Percentiles rank a stretch among this genome's conserved stretches.
phyloP scores from a whole-genome alignment of 306 rosid species.

The Cajanus cajan region DNA sequence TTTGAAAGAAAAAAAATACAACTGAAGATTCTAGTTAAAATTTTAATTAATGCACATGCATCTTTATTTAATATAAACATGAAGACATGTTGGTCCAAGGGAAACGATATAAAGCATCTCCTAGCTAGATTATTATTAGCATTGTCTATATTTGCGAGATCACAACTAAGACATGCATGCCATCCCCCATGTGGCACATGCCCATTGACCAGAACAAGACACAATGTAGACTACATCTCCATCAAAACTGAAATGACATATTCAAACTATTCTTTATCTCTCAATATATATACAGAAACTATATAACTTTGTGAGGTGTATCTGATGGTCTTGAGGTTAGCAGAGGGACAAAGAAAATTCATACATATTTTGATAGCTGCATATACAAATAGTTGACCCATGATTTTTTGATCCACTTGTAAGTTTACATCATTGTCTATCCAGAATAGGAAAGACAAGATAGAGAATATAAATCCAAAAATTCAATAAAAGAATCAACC shows the following conservation, averaged over 20 bases:
- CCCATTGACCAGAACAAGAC: not conserved
- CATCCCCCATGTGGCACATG: not conserved
- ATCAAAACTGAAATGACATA: not conserved
- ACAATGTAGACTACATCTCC: not conserved
- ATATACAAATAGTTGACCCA: not conserved
- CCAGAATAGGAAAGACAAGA: constrained; percentile 1
- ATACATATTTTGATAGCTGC: not conserved
- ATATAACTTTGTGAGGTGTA: not conserved
- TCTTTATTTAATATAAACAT: constrained; percentile 3
- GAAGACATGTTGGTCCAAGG: not conserved
- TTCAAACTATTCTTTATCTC: not conserved
- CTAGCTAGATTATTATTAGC: not conserved
- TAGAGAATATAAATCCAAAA: not conserved
- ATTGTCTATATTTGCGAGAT: not conserved
- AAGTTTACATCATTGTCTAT: not conserved
- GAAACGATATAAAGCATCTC: constrained; percentile 18
- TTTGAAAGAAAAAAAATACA: not conserved
- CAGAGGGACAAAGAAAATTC: not conserved
- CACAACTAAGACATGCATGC: not conserved
- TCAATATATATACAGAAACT: not conserved
- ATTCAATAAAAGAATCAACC: constrained; percentile 7
- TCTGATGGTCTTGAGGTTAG: not conserved
- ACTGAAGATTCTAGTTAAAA: not conserved
- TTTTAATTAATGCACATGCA: not conserved
- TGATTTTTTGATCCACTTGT: not conserved